Evolutionary conservation across 345 rosid genomes (phyloP).

Genomic region (Microcos paniculata): DNA sequence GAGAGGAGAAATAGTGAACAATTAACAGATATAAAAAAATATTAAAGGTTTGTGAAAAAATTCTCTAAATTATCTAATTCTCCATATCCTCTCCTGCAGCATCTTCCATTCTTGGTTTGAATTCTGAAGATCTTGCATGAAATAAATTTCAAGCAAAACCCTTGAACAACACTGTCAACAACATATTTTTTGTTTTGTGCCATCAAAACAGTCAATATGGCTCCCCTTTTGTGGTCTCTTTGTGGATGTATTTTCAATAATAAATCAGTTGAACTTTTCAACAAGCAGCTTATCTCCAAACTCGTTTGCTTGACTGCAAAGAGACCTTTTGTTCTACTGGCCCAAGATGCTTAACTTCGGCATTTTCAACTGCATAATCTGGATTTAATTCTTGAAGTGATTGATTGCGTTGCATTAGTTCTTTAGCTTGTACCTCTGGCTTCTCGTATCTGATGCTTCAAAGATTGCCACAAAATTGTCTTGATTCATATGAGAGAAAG

Average conservation of each 20-base stretch:
- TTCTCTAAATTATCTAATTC: background rate
- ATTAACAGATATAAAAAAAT: background rate
- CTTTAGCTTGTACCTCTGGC: background rate
- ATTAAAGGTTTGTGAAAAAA: background rate
- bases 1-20: background rate
- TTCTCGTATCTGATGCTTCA: background rate
- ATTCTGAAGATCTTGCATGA: background rate
- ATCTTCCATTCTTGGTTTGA: background rate
- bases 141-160: background rate
- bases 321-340: background rate
- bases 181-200: background rate
- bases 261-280: background rate
- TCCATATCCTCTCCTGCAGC: background rate
- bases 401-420: background rate
- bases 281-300: background rate
- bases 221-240: background rate
- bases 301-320: background rate
- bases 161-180: background rate
- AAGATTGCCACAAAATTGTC: background rate
- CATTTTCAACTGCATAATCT: background rate
- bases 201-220: background rate
- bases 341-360: background rate
- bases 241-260: background rate
- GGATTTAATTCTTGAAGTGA: background rate
- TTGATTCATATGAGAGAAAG: background rate